A percentile compares a stretch with the other conserved stretches of the same genome.
These are phyloP conservation scores for Amaranthus cruentus DNA, from an alignment of 148 eudicot species.

Conservation along the genomic window DNA sequence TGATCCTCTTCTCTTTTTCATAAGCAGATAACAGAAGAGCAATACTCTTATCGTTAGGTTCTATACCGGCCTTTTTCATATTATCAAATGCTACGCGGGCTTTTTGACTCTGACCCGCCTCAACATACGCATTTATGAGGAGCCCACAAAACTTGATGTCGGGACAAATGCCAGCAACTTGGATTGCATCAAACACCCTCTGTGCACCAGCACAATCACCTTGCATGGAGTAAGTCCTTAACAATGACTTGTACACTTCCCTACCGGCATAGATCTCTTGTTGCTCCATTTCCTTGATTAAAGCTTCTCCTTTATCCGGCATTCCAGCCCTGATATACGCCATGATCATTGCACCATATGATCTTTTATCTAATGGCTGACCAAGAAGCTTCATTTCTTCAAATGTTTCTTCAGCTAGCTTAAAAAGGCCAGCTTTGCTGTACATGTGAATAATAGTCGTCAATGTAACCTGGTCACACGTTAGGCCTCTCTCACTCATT, in stretches of 20 bases:
- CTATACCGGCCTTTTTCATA: constrained; percentile 56
- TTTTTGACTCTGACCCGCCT: constrained; percentile 53
- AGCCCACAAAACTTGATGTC: constrained; percentile 72
- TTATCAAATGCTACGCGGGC: constrained; percentile 65
- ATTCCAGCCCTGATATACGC: constrained; percentile 67
- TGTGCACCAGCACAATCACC: constrained; percentile 80
- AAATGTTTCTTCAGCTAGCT: constrained; percentile 60
- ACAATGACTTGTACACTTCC: constrained; percentile 83
- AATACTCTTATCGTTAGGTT: constrained; percentile 76
- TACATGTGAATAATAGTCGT: constrained; percentile 90
- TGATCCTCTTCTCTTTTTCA: constrained; percentile 65
- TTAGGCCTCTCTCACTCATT: constrained; percentile 57
- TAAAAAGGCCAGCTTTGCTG: constrained; percentile 71
- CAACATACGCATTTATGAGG: constrained; percentile 70
- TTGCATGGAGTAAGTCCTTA: constrained; percentile 81
- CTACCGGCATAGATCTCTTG: constrained; percentile 57
- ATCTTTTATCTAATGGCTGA: constrained; percentile 59
- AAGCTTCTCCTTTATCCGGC: constrained; percentile 53
- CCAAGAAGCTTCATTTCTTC: constrained; percentile 73
- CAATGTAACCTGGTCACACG: constrained; percentile 73
- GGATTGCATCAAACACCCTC: constrained; percentile 70
- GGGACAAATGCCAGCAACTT: constrained; percentile 67
- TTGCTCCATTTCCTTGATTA: constrained; percentile 68
- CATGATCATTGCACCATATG: constrained; percentile 95
- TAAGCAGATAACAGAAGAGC: constrained; percentile 57